Base-by-base conservation (phyloP, 2,329 filamentous ascomycete species). In the Coniochaeta prunicola region DNA sequence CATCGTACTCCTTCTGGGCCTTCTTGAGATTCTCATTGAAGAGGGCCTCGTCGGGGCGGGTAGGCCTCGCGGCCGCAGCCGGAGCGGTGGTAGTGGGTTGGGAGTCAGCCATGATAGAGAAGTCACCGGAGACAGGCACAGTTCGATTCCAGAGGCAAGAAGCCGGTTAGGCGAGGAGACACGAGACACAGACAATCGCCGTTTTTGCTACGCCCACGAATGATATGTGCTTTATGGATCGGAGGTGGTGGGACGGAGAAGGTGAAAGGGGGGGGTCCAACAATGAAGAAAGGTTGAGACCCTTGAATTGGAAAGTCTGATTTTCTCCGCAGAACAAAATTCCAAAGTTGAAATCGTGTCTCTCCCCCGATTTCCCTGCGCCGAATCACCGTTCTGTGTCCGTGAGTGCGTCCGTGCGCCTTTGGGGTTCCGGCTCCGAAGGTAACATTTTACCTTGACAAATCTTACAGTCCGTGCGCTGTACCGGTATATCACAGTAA, bases 1-100 rank as follows among this genome's bases (percentile, higher is more conserved):
- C 85, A 70, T 88, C 81, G 76, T 96, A 88, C 65, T 90, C 91
- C 80, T 96, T 96, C 76, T 97, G 91, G 28, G 89, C 89, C 76
- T 89, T 85, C 56, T 85, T 87, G 62, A 96, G 81, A 63, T 84
- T 82, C 71, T 87, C 83, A 78, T 96, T 92, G 81, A 87, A 99
- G 66, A 81, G 79, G 64, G 88, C 88, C 78, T 94, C 90, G 74
- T 97, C 90, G 53, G 94, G 94, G 81, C 89, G 91, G 76, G 90
- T 84, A 58, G 92, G 92, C 77, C 87, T 91, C 62, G 77, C 73
- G 61, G 79, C 71, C 59, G 80, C 72, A 54, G 79, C 71, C 61
- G 76, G 72, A 59, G 77, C 74, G 61, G 78, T 74, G 68, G 72
- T 70, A 53, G 73, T 62, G 58, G 65, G 31, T 58, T 58, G 57